Evolutionary conservation across 192 early-diverging fungal genomes (phyloP).

Genomic region (Linnemannia zychae): DNA sequence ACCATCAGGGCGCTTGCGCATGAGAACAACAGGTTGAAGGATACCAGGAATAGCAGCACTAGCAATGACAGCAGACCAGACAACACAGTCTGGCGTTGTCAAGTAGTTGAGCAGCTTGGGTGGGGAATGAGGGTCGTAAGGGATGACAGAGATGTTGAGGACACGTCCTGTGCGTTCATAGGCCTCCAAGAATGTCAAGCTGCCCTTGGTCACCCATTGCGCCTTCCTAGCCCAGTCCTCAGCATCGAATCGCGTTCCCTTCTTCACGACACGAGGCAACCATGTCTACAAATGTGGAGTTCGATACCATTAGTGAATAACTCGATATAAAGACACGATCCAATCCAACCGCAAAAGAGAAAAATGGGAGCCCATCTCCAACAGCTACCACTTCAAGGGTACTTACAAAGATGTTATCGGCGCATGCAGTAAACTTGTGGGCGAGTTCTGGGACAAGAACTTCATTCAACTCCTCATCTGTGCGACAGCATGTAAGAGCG

Average conservation of each 20-base stretch:
- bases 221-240: constrained; percentile 75
- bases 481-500: constrained; percentile 77
- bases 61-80: constrained; percentile 92
- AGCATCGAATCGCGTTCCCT: constrained; percentile 70
- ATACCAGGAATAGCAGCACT: constrained; percentile 89
- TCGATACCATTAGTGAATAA: background rate
- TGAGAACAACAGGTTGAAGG: constrained; percentile 84
- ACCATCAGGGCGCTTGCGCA: constrained; percentile 80
- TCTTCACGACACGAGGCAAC: constrained; percentile 52
- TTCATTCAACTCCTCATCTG: constrained; percentile 71
- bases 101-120: constrained; percentile 91
- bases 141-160: constrained; percentile 87
- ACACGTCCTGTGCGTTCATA: constrained; percentile 89
- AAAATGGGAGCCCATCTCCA: background rate
- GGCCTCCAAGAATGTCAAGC: constrained; percentile 92
- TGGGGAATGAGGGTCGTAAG: constrained; percentile 79
- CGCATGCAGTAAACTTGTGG: constrained; percentile 66
- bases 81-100: constrained; percentile 86
- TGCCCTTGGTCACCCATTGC: constrained; percentile 79
- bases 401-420: constrained; percentile 53
- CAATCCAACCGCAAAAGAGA: background rate
- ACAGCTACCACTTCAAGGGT: background rate
- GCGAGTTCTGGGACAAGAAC: constrained; percentile 69
- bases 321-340: too few species aligned
- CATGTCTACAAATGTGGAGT: constrained; percentile 41